Percentiles rank a stretch among this genome's conserved stretches.
phyloP scores from a whole-genome alignment of 225 moss, liverwort and hornwort species.

The Thuidium tamariscinum region DNA sequence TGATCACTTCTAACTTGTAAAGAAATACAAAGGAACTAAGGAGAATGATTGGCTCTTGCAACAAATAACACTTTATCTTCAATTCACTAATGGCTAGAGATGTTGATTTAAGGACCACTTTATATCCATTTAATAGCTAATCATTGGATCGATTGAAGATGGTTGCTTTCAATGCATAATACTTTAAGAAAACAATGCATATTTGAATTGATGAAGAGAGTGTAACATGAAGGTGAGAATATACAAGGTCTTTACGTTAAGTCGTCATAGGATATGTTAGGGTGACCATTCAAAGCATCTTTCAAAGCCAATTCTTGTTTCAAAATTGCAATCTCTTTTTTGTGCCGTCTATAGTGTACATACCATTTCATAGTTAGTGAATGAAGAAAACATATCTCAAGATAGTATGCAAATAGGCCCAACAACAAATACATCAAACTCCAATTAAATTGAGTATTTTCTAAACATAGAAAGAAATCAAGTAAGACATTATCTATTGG shows the following conservation, averaged over 20 bases:
- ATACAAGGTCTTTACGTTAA: constrained; percentile 63
- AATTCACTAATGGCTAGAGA: too few species aligned
- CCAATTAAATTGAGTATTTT: not conserved
- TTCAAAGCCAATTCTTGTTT: constrained; percentile 78
- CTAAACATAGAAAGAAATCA: not conserved
- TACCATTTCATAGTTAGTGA: not conserved
- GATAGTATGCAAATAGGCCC: not conserved
- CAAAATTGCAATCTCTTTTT: constrained; percentile 65
- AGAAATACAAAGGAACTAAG: too few species aligned
- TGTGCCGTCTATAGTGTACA: constrained; percentile 31
- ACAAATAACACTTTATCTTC: too few species aligned
- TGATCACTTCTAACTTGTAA: too few species aligned
- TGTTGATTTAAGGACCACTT: too few species aligned
- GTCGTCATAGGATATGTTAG: constrained; percentile 64
- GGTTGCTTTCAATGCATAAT: too few species aligned
- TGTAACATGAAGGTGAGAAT: not conserved
- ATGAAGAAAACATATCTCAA: not conserved
- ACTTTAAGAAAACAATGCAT: not conserved
- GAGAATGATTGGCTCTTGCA: too few species aligned
- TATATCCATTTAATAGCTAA: too few species aligned
- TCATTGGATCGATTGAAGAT: too few species aligned
- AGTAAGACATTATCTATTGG: not conserved
- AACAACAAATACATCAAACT: not conserved
- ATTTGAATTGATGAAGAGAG: not conserved
- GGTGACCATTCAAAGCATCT: constrained; percentile 68